Evolutionary conservation across 2,329 filamentous ascomycete species (phyloP).

Genomic region (Xylaria sp.): DNA sequence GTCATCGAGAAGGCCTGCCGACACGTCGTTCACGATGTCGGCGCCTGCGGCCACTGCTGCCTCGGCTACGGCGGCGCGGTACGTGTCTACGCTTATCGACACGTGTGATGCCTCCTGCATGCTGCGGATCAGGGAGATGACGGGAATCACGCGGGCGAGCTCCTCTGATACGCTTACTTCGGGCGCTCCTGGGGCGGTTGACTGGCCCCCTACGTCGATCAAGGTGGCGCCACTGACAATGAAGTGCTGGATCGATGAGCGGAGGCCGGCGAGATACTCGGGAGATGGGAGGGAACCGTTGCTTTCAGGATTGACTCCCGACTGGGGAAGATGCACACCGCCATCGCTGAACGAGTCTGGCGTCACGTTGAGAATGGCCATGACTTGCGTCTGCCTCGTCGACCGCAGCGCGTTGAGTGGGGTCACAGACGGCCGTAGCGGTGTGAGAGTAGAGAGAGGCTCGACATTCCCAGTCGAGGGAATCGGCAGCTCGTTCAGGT

Average conservation of each 20-base stretch:
- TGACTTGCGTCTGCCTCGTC: constrained; percentile 73
- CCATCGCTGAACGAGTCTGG: constrained; percentile 98
- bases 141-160: constrained; percentile 76
- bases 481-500: constrained; percentile 63
- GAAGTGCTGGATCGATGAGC: constrained; percentile 64
- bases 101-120: constrained; percentile 66
- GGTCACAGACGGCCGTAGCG: constrained; percentile 54
- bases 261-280: constrained; percentile 53
- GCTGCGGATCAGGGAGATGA: constrained; percentile 74
- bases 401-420: constrained; percentile 64
- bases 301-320: background rate
- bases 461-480: constrained; percentile 40
- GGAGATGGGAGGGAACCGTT: constrained; percentile 1
- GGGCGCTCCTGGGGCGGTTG: constrained; percentile 77
- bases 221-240: constrained; percentile 77
- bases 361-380: constrained; percentile 94
- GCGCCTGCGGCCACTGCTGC: constrained; percentile 79
- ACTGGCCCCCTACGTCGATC: constrained; percentile 92
- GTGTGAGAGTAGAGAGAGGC: constrained; percentile 64
- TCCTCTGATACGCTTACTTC: constrained; percentile 78
- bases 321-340: constrained; percentile 59
- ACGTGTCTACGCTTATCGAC: constrained; percentile 91
- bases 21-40: constrained; percentile 94
- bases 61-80: constrained; percentile 81
- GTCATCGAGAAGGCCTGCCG: constrained; percentile 77